Conservation (phyloP, 805 yeast genomes). For the Lachancea sp. region DNA sequence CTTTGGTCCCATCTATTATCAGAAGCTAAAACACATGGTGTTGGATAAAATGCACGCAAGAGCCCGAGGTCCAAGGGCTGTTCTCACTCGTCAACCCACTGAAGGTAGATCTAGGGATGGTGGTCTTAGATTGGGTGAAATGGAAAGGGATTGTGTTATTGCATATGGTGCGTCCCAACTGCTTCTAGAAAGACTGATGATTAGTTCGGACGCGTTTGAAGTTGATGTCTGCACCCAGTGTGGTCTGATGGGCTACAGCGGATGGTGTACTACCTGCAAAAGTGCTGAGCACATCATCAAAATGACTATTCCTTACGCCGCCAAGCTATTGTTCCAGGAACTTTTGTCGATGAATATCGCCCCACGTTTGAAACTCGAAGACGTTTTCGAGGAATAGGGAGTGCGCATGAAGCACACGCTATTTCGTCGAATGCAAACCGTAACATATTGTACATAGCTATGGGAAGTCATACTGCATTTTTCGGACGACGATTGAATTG, state of each 20-base stretch:
- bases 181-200: slow-evolving; percentile 87
- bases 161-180: slow-evolving; percentile 98
- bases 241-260: slow-evolving; percentile 95
- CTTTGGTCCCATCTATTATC: slow-evolving; percentile 98
- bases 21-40: slow-evolving; percentile 97
- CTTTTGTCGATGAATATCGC: slow-evolving; percentile 98
- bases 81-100: slow-evolving; percentile 94
- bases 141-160: slow-evolving; percentile 99
- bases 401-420: not conserved
- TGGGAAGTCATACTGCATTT: not conserved
- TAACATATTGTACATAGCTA: not conserved
- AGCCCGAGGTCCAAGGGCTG: slow-evolving; percentile 98
- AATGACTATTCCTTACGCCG: slow-evolving; percentile 99
- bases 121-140: slow-evolving; percentile 98
- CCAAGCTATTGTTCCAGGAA: slow-evolving; percentile 94
- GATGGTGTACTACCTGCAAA: slow-evolving; percentile 97
- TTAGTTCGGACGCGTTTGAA: slow-evolving; percentile 95
- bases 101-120: slow-evolving; percentile 99
- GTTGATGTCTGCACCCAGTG: slow-evolving; percentile 91
- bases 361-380: slow-evolving; percentile 85
- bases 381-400: slow-evolving; percentile 54
- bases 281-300: slow-evolving; percentile 77
- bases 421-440: not conserved
- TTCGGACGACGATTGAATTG: not conserved
- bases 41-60: slow-evolving; percentile 99